Conservation (phyloP, 1,139 yeast genomes). For the Blastobotrys raffinosifermentans region DNA sequence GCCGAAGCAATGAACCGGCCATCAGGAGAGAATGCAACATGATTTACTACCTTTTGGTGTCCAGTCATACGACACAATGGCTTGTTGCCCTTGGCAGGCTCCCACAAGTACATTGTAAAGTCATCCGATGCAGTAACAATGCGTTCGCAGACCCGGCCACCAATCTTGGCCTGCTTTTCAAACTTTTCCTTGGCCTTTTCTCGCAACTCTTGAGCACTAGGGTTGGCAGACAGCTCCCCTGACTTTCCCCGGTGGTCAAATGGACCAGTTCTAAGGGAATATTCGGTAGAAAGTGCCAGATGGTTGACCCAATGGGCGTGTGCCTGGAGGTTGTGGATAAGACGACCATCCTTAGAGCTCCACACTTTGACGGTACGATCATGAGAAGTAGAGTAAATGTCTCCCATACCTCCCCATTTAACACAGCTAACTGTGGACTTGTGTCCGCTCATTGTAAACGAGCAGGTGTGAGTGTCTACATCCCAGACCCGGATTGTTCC, state of each 20-base stretch:
- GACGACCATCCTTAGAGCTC: slow-evolving; percentile 77
- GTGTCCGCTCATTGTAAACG: slow-evolving; percentile 79
- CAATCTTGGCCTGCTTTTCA: slow-evolving; percentile 69
- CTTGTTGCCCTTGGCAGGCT: slow-evolving; percentile 70
- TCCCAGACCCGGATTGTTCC: slow-evolving; percentile 92
- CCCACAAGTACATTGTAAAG: slow-evolving; percentile 97
- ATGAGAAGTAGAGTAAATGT: slow-evolving; percentile 86
- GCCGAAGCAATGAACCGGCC: slow-evolving; percentile 88
- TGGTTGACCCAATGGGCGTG: slow-evolving; percentile 99
- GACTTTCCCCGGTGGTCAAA: slow-evolving; percentile 54
- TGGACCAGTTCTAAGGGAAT: slow-evolving; percentile 78
- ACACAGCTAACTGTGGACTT: slow-evolving; percentile 87
- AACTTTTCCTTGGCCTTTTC: slow-evolving; percentile 58
- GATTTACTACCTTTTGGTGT: slow-evolving; percentile 93
- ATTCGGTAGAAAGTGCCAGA: slow-evolving; percentile 84
- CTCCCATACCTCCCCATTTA: slow-evolving; percentile 90
- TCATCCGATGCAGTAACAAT: slow-evolving; percentile 95
- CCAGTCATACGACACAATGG: slow-evolving; percentile 95
- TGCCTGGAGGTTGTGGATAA: slow-evolving; percentile 71
- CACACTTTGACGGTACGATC: slow-evolving; percentile 92
- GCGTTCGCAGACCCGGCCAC: slow-evolving; percentile 67
- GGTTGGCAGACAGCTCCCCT: slow-evolving; percentile 11
- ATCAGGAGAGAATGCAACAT: slow-evolving; percentile 93
- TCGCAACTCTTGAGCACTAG: slow-evolving; percentile 46
- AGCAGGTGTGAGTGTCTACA: slow-evolving; percentile 60